Conservation (phyloP, 108 stramenopile species). For the Aurantiochytrium sp. region DNA sequence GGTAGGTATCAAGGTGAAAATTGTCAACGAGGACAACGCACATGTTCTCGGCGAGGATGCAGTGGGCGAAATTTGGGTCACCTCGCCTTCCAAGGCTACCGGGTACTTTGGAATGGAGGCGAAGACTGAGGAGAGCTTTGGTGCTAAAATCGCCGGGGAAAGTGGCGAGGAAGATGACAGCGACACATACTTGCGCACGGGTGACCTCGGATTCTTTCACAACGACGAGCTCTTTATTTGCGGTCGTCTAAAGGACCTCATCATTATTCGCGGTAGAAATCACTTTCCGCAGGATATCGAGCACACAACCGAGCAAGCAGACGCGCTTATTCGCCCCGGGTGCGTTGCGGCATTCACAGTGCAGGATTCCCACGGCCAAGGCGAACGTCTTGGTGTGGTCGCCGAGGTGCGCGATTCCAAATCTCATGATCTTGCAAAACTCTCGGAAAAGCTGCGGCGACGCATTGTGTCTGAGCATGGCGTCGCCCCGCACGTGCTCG, state of each 20-base stretch:
- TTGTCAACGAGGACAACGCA: constrained; percentile 33
- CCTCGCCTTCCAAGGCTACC: constrained; percentile 69
- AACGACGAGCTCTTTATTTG: constrained; percentile 85
- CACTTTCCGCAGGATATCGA: constrained; percentile 99
- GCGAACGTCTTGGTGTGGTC: constrained; percentile 64
- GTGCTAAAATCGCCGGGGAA: constrained; percentile 9
- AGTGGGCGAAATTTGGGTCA: constrained; percentile 91
- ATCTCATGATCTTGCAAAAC: neutral
- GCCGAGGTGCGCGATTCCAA: constrained; percentile 61
- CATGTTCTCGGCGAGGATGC: constrained; percentile 39
- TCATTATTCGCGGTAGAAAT: constrained; percentile 93
- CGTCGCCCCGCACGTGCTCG: constrained; percentile 54
- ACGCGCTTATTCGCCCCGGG: constrained; percentile 66
- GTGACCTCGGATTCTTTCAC: constrained; percentile 93
- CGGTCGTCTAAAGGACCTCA: constrained; percentile 88
- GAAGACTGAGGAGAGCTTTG: constrained; percentile 32
- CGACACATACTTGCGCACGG: constrained; percentile 72
- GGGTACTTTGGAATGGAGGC: constrained; percentile 58
- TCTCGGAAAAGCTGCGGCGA: neutral
- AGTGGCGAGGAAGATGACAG: neutral
- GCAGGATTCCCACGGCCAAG: neutral
- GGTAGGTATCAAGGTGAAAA: constrained; percentile 26
- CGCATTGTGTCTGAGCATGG: constrained; percentile 43
- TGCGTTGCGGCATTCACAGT: constrained; percentile 82
- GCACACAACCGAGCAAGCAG: constrained; percentile 68